Base-by-base conservation (phyloP, 2,329 filamentous ascomycete species). In the Trichoderma cornu-damae region DNA sequence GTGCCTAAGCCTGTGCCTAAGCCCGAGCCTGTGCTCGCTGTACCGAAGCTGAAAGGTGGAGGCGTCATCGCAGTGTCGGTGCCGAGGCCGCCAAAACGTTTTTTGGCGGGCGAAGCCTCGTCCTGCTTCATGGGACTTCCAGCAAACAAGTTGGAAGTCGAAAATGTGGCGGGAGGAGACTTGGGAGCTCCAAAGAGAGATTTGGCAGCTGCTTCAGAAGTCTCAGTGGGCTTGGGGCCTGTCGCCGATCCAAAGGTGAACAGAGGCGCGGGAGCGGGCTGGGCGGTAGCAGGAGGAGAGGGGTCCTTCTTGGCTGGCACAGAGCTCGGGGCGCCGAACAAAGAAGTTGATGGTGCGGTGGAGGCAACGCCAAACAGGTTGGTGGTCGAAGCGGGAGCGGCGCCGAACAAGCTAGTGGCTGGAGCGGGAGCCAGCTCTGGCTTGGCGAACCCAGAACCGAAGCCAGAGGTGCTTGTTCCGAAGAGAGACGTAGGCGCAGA, bases 91-190 rank as follows among this genome's bases (percentile, higher is more conserved):
- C 61, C 63, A 44, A 70, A 70, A 1, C 65, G 56, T 58, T 68
- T 72, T 67, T 75, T 75, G 7, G 69, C 70, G 11, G 71, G 69
- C 2, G 72, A 73, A 6, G 69, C 66, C 5, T 67, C 70, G 57
- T 76, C 72, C 58, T 79, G 72, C 61, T 77, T 76, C 65, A 78
- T 73, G 14, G 72, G 72, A 52, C 73, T 75, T 30, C 72, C 72
- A 71, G 34, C 44, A 62, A 79, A 78, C 59, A 72, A 57, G 18
- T 69, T 64, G 53, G 59, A 63, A 4, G 64, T 52, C 6, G 28
- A 47, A 18, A 66, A 49, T 35, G 65, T 51, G 6, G 67, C 63
- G 4, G 69, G 59, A 4, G 70, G 68, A 26, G 73, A 72, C 58
- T 70, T 72, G 26, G 71, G 67, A 7, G 68, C 63, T 12, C 69